These are phyloP conservation scores for Euryodendron excelsum DNA, from an alignment of 148 eudicot species.

Conservation along the genomic window DNA sequence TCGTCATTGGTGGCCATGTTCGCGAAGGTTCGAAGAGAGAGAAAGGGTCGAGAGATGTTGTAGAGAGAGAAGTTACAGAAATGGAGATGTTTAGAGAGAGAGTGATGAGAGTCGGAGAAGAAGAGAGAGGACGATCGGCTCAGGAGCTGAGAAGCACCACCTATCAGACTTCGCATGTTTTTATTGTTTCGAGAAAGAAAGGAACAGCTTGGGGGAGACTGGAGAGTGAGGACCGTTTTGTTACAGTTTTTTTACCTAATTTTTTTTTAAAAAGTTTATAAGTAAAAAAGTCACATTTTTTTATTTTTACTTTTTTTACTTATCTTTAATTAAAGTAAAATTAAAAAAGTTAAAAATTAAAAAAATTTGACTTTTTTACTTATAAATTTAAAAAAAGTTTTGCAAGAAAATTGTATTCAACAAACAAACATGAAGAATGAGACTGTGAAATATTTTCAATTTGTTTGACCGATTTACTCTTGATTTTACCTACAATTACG, in stretches of 20 bases:
- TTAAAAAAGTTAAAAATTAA: no score
- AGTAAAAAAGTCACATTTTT: no score
- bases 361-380: no score
- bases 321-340: no score
- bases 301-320: no score
- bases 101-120: slow-evolving; percentile 3
- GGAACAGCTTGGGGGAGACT: background rate
- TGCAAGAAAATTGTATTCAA: no score
- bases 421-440: no score
- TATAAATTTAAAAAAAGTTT: no score
- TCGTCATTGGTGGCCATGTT: slow-evolving; percentile 63
- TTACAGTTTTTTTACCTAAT: no score
- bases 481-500: no score
- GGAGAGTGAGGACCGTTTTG: background rate
- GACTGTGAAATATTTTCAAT: background rate
- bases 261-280: no score
- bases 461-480: background rate
- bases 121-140: slow-evolving; percentile 33
- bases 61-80: slow-evolving; percentile 20
- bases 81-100: slow-evolving; percentile 13
- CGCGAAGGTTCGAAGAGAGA: slow-evolving; percentile 40
- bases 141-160: slow-evolving; percentile 25
- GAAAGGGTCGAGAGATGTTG: slow-evolving; percentile 3
- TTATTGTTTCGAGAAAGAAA: no score
- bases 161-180: slow-evolving; percentile 15